These are phyloP conservation scores for Serpula lacrymans DNA, from an alignment of 768 basidiomycete species.

Conservation along the genomic window DNA sequence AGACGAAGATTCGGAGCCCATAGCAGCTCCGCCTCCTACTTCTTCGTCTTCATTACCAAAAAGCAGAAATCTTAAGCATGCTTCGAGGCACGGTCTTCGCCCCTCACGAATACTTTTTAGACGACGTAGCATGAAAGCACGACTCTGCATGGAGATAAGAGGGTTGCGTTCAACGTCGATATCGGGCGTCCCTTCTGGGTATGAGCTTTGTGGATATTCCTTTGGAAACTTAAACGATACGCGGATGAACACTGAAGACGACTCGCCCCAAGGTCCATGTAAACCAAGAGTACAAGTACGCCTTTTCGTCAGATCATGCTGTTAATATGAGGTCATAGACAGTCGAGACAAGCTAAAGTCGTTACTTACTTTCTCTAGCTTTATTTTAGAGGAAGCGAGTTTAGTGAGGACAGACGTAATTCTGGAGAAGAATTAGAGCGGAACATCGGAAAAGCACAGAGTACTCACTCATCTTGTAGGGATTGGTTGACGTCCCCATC, in stretches of 20 bases:
- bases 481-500: conserved; percentile 41
- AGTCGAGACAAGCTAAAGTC: not conserved
- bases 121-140: conserved; percentile 75
- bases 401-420: conserved; percentile 70
- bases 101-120: conserved; percentile 68
- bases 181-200: conserved; percentile 65
- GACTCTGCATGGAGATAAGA: conserved; percentile 71
- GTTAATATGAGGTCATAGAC: conserved; percentile 6
- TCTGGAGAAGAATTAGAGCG: conserved; percentile 35
- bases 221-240: conserved; percentile 88
- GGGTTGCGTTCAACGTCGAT: conserved; percentile 85
- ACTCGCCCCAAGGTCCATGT: conserved; percentile 90
- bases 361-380: conserved; percentile 72
- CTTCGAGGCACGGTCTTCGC: conserved; percentile 80
- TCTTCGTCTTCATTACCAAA: conserved; percentile 62
- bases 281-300: conserved; percentile 83
- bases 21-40: conserved; percentile 32
- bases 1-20: conserved; percentile 62
- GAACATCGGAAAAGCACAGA: conserved; percentile 1
- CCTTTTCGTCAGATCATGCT: conserved; percentile 69
- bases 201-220: conserved; percentile 62
- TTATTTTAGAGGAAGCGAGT: conserved; percentile 66
- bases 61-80: conserved; percentile 77
- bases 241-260: conserved; percentile 79
- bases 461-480: conserved; percentile 70